Evolutionary conservation across 1,139 yeast genomes (phyloP), one percentile per base, ranked within the genome.

Genomic region (Sugiyamaella xylanicola): DNA sequence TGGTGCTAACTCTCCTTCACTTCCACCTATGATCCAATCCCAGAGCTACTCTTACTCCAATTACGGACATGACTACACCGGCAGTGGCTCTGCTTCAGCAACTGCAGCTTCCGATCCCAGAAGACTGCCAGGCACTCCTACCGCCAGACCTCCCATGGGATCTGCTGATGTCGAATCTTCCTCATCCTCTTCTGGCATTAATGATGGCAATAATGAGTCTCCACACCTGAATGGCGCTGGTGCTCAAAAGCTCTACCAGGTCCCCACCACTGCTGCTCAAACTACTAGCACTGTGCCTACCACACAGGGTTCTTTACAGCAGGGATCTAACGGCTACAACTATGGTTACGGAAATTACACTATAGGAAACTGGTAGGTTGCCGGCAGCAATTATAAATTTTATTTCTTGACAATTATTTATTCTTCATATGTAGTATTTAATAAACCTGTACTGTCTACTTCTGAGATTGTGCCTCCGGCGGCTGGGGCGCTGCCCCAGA

Each of bases 101-200:
- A 44, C 48, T 35, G 15, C 58, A 32, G 45, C 58, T 46, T 57
- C 61, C 2, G 65, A 63, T 52, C 65, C 65, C 4, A 54, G 65
- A 47, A 56, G 58, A 49, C 53, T 63, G 13, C 65, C 65, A 1
- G 63, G 60, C 35, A 35, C 54, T 21, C 50, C 54, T 5, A 36
- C 54, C 2, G 20, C 49, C 19, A 11, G 54, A 13, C 16, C 19
- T 2, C 27, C 48, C 4, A 32, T n/a, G 21, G 19, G 42, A 15
- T 9, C 19, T 2, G 15, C 25, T 4, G 49, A 36, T n/a, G 53
- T n/a, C n/a, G 40, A n/a, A n/a, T 39, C 48, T 15, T 50, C 48
- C 4, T 19, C 32, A 3, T 11, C 37, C 13, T 13, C 42, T n/a
- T 7, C 43, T 4, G 48, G 47, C 11, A 35, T 16, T 15, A 39